Evolutionary conservation across 2,329 filamentous ascomycete species (phyloP).

Genomic region (Fusarium avenaceum): DNA sequence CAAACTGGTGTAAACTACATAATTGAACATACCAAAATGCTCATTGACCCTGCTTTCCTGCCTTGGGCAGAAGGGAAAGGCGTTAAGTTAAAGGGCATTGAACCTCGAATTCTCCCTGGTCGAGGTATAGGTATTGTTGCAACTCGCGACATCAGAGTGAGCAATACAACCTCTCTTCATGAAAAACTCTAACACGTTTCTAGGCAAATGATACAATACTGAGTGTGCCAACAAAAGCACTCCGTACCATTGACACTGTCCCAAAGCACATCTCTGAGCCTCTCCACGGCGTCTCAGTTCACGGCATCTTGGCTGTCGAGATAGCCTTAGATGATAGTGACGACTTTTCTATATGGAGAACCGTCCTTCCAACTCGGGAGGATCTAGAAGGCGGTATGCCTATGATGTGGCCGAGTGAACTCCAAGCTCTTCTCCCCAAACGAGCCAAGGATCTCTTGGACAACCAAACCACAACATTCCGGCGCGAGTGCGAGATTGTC

Average conservation of each 20-base stretch:
- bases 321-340: conserved; percentile 67
- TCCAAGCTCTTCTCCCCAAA: conserved; percentile 63
- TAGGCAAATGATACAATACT: conserved; percentile 70
- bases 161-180: background rate
- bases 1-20: background rate
- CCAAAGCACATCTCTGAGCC: conserved; percentile 65
- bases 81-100: conserved; percentile 67
- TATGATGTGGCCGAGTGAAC: conserved; percentile 61
- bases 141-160: conserved; percentile 74
- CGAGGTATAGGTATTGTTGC: conserved; percentile 85
- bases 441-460: conserved; percentile 61
- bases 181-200: conserved; percentile 5
- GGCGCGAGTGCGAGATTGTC: conserved; percentile 57
- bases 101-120: conserved; percentile 75
- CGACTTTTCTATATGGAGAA: conserved; percentile 70
- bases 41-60: conserved; percentile 60
- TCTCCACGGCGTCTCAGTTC: conserved; percentile 72
- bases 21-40: conserved; percentile 31
- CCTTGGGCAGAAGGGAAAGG: conserved; percentile 72
- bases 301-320: conserved; percentile 79
- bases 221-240: conserved; percentile 72
- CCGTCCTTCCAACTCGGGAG: conserved; percentile 72
- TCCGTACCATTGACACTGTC: conserved; percentile 74
- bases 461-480: conserved; percentile 64
- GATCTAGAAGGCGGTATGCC: conserved; percentile 66